Conservation (phyloP, 768 basidiomycete genomes). For the Serendipita sp. region DNA sequence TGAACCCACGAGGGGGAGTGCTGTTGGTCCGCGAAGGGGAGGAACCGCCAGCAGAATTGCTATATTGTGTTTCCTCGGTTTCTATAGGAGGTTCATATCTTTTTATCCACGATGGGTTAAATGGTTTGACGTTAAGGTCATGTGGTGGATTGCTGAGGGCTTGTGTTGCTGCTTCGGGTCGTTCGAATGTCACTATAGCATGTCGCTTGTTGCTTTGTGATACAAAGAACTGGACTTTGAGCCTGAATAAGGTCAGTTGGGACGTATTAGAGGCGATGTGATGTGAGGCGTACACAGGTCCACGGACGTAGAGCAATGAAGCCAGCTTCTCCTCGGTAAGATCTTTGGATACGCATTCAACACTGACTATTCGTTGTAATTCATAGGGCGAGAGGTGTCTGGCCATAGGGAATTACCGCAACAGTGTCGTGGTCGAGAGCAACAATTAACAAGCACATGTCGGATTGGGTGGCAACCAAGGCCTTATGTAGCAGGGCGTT, state of each 20-base stretch:
- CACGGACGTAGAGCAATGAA: not conserved
- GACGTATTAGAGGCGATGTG: not conserved
- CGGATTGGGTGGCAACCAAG: too few species aligned
- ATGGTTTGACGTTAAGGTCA: not conserved
- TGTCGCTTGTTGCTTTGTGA: not conserved
- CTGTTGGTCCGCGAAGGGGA: too few species aligned
- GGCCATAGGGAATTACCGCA: too few species aligned
- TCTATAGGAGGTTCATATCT: not conserved
- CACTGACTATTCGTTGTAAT: too few species aligned
- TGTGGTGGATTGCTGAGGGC: not conserved
- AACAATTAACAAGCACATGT: too few species aligned
- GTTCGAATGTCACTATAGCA: not conserved
- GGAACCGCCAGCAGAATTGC: too few species aligned
- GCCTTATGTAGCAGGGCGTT: too few species aligned
- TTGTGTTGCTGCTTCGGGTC: not conserved
- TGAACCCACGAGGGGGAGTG: too few species aligned
- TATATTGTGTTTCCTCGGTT: too few species aligned
- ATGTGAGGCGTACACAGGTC: not conserved
- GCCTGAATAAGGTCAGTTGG: not conserved
- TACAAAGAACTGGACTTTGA: not conserved
- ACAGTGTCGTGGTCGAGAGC: too few species aligned
- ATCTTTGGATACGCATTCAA: not conserved
- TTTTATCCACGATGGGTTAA: not conserved
- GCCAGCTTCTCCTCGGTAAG: not conserved
- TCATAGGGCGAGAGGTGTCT: too few species aligned